These are phyloP conservation scores for Clitopilus hobsonii DNA, from an alignment of 768 basidiomycete genomes.

Conservation along the genomic window DNA sequence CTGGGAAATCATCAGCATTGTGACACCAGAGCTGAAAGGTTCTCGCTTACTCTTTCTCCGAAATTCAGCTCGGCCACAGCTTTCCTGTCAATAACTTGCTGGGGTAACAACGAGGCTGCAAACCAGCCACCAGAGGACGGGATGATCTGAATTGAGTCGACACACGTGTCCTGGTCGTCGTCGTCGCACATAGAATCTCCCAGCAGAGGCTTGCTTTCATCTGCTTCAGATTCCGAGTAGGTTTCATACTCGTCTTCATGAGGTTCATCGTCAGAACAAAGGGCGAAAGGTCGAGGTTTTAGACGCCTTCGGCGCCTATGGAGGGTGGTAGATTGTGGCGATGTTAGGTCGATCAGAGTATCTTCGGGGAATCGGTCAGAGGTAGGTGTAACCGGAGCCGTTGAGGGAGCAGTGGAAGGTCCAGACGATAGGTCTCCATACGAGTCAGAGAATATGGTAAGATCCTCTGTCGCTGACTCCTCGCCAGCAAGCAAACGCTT, in stretches of 20 bases:
- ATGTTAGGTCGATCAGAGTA: constrained; percentile 7
- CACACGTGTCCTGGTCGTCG: constrained; percentile 10
- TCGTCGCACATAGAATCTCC: neutral
- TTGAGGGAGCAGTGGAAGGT: neutral
- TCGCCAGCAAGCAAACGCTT: neutral
- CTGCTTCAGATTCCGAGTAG: neutral
- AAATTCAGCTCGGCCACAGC: constrained; percentile 21
- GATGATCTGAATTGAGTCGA: neutral
- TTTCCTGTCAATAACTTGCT: constrained; percentile 38
- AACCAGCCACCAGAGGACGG: constrained; percentile 1
- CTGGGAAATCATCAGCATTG: neutral
- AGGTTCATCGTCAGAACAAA: neutral
- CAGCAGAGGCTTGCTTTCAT: neutral
- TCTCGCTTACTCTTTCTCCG: constrained; percentile 26
- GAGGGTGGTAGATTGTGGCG: neutral
- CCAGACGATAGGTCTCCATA: constrained; percentile 9
- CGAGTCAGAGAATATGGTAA: neutral
- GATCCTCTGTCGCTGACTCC: neutral
- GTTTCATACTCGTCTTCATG: neutral
- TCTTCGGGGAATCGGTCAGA: constrained; percentile 7
- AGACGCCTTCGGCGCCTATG: neutral
- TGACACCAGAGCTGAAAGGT: neutral
- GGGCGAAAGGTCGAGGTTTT: neutral
- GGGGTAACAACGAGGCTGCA: constrained; percentile 25
- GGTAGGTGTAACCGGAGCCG: constrained; percentile 1